Evolutionary conservation across 2,329 filamentous ascomycete species (phyloP).

Genomic region (Podosphaera aphanis): DNA sequence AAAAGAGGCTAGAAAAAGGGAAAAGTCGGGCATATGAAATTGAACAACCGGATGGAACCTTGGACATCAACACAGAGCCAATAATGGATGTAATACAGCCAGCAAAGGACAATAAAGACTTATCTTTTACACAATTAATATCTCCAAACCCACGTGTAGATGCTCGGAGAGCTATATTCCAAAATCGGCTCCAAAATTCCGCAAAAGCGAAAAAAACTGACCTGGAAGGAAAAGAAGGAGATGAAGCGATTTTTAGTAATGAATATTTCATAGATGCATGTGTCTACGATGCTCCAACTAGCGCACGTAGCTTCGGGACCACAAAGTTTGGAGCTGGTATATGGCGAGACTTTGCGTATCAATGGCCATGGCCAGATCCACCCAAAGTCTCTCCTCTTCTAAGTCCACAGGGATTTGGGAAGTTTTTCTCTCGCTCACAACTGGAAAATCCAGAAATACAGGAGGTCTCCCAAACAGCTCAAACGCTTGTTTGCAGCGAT

Average conservation of each 20-base stretch:
- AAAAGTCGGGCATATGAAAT: too few species aligned
- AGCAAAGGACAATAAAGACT: too few species aligned
- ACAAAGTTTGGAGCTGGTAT: not conserved
- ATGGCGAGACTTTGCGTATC: slow-evolving; percentile 1
- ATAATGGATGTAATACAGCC: too few species aligned
- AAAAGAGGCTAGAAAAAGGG: too few species aligned
- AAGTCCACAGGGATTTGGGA: not conserved
- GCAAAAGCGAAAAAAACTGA: too few species aligned
- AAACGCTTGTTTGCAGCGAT: not conserved
- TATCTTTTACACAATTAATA: too few species aligned
- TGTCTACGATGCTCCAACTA: not conserved
- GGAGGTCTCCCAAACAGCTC: not conserved
- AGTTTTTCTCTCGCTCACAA: not conserved
- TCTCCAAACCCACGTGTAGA: too few species aligned
- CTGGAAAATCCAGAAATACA: not conserved
- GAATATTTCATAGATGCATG: not conserved
- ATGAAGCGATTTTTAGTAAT: not conserved
- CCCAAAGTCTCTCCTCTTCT: not conserved
- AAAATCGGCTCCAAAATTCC: too few species aligned
- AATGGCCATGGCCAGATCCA: not conserved
- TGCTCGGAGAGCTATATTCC: too few species aligned
- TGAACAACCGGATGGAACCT: too few species aligned
- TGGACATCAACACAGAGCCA: too few species aligned
- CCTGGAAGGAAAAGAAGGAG: not conserved
- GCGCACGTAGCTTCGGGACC: not conserved